These are phyloP conservation scores for button mushroom (Agaricus bisporus) DNA, from an alignment of 768 basidiomycete species.

Conservation along the genomic window DNA sequence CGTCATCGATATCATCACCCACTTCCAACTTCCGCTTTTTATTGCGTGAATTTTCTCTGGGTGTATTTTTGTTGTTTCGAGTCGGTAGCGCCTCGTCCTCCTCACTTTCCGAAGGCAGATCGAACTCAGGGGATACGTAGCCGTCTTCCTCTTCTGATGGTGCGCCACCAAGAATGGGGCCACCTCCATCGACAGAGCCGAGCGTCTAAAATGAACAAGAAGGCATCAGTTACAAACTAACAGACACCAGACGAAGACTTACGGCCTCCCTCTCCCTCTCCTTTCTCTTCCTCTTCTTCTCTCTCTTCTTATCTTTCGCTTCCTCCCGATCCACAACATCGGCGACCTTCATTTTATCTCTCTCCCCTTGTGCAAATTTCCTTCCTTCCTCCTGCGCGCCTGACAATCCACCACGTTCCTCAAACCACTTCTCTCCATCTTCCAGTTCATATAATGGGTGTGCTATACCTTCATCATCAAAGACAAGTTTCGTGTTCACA, in stretches of 20 bases:
- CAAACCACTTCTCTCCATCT: slow-evolving; percentile 65
- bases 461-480: slow-evolving; percentile 81
- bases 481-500: slow-evolving; percentile 69
- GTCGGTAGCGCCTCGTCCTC: slow-evolving; percentile 28
- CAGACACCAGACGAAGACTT: slow-evolving; percentile 16
- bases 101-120: slow-evolving; percentile 33
- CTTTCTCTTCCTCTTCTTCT: slow-evolving; percentile 91
- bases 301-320: slow-evolving; percentile 81
- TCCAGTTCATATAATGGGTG: slow-evolving; percentile 83
- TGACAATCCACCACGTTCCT: slow-evolving; percentile 54
- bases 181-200: slow-evolving; percentile 21
- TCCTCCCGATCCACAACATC: slow-evolving; percentile 77
- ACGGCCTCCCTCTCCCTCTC: slow-evolving; percentile 52
- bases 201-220: slow-evolving; percentile 19
- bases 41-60: slow-evolving; percentile 4
- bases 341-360: slow-evolving; percentile 59
- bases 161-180: slow-evolving; percentile 28
- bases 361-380: slow-evolving; percentile 69
- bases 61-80: slow-evolving; percentile 18
- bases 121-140: slow-evolving; percentile 68
- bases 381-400: slow-evolving; percentile 62
- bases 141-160: slow-evolving; percentile 48
- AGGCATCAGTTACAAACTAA: not conserved
- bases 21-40: slow-evolving; percentile 10
- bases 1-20: slow-evolving; percentile 24